Conservation (phyloP, 1,139 yeast genomes). For the Hyphopichia fennica region DNA sequence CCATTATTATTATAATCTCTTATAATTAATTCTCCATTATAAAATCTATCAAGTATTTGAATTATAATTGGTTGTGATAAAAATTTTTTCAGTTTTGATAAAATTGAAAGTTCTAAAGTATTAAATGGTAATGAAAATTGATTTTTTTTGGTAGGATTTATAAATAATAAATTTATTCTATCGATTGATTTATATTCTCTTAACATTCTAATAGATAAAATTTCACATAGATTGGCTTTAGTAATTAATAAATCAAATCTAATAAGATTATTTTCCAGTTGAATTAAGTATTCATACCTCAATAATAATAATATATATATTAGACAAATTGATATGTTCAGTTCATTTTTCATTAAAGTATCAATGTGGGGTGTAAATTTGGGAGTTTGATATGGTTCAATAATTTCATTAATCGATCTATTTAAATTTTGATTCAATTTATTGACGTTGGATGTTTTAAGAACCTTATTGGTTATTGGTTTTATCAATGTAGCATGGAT, state of each 20-base stretch:
- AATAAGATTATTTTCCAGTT: constrained; percentile 49
- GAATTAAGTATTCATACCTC: constrained; percentile 48
- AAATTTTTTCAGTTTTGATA: constrained; percentile 55
- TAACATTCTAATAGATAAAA: constrained; percentile 52
- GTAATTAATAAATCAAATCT: constrained; percentile 50
- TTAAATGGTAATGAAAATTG: constrained; percentile 18
- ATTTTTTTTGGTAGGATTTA: constrained; percentile 38
- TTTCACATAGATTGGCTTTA: constrained; percentile 56
- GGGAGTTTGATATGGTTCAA: constrained; percentile 17
- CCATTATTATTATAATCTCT: constrained; percentile 11
- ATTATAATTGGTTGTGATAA: constrained; percentile 58
- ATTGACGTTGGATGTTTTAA: constrained; percentile 20
- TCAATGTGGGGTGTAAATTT: constrained; percentile 18
- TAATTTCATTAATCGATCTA: not conserved
- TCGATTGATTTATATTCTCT: constrained; percentile 49
- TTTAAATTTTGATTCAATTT: constrained; percentile 6
- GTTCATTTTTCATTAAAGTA: constrained; percentile 14
- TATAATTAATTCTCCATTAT: constrained; percentile 50
- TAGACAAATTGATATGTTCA: constrained; percentile 23
- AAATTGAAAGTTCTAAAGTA: constrained; percentile 55
- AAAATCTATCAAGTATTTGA: constrained; percentile 50
- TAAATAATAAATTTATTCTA: constrained; percentile 44
- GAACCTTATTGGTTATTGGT: constrained; percentile 43
- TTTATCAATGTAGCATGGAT: constrained; percentile 49
- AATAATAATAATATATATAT: constrained; percentile 36